phyloP scores from a whole-genome alignment of 768 basidiomycete genomes.

The Phanerochaete carnosa region DNA sequence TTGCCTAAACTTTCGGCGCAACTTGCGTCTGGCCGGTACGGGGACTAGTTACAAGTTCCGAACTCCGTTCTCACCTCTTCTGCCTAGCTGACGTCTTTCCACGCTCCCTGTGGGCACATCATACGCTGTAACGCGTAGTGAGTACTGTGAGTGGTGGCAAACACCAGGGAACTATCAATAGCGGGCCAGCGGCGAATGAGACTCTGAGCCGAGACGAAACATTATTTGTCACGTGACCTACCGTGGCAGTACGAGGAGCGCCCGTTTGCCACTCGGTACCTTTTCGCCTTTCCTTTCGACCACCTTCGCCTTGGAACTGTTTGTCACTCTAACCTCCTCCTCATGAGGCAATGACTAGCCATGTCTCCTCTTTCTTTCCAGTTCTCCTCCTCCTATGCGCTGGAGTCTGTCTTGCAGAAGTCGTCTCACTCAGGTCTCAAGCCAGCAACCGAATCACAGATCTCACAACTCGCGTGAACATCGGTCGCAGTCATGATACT shows the following conservation, averaged over 20 bases:
- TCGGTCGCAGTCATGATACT: slow-evolving; percentile 7
- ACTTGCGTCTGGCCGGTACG: no score
- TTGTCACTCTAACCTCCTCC: background rate
- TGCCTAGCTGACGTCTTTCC: no score
- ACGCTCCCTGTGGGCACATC: no score
- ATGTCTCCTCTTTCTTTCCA: slow-evolving; percentile 16
- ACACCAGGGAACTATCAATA: no score
- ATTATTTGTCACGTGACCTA: background rate
- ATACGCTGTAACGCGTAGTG: no score
- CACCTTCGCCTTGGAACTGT: background rate
- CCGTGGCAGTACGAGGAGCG: background rate
- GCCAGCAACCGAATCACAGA: slow-evolving; percentile 13
- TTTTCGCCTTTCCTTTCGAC: background rate
- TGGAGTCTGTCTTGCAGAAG: slow-evolving; percentile 23
- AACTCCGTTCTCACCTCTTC: no score
- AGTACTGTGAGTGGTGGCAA: no score
- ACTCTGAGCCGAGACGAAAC: no score
- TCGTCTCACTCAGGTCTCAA: slow-evolving; percentile 19
- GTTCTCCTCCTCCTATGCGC: slow-evolving; percentile 17
- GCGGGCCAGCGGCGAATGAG: no score
- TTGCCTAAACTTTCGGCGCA: no score
- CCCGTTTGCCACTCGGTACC: background rate
- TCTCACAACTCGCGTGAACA: slow-evolving; percentile 19
- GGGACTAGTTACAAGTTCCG: no score
- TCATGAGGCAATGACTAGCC: slow-evolving; percentile 18